Percentiles rank a stretch among this genome's conserved stretches.
Conservation (phyloP, 768 basidiomycete species). For the Multifurca ochricompacta region DNA sequence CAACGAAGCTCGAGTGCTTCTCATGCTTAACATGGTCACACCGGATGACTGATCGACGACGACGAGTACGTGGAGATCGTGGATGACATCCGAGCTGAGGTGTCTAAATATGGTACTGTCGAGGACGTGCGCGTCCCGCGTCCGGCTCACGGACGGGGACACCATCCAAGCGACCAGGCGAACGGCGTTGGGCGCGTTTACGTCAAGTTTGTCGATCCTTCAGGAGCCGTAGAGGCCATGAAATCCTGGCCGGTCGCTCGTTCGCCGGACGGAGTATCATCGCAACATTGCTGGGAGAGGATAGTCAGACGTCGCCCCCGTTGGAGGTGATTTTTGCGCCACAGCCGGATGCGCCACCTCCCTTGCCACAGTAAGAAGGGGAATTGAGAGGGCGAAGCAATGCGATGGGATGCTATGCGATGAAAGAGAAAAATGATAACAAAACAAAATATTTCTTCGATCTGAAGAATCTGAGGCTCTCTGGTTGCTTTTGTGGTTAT, state of each 20-base stretch:
- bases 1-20: slow-evolving; percentile 64
- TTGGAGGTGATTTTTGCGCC: slow-evolving; percentile 78
- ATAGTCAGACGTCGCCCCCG: slow-evolving; percentile 80
- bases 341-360: slow-evolving; percentile 75
- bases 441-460: neutral
- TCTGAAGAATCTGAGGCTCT: too few relatives aligned
- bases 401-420: too few relatives aligned
- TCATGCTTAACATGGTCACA: slow-evolving; percentile 99
- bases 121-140: slow-evolving; percentile 85
- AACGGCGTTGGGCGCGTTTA: slow-evolving; percentile 94
- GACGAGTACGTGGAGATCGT: slow-evolving; percentile 90
- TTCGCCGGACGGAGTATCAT: slow-evolving; percentile 85
- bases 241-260: slow-evolving; percentile 85
- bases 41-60: slow-evolving; percentile 85
- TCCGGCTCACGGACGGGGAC: slow-evolving; percentile 43
- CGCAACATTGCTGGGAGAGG: slow-evolving; percentile 74
- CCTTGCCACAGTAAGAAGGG: slow-evolving; percentile 41
- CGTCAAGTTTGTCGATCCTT: slow-evolving; percentile 68
- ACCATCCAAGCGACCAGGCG: slow-evolving; percentile 54
- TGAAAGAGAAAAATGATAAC: neutral
- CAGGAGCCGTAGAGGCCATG: slow-evolving; percentile 62
- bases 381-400: neutral
- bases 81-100: slow-evolving; percentile 92
- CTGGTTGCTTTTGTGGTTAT: too few relatives aligned
- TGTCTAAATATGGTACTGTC: slow-evolving; percentile 68